phyloP scores from a whole-genome alignment of 2,329 filamentous ascomycete genomes.

The Plectosphaerella plurivora region DNA sequence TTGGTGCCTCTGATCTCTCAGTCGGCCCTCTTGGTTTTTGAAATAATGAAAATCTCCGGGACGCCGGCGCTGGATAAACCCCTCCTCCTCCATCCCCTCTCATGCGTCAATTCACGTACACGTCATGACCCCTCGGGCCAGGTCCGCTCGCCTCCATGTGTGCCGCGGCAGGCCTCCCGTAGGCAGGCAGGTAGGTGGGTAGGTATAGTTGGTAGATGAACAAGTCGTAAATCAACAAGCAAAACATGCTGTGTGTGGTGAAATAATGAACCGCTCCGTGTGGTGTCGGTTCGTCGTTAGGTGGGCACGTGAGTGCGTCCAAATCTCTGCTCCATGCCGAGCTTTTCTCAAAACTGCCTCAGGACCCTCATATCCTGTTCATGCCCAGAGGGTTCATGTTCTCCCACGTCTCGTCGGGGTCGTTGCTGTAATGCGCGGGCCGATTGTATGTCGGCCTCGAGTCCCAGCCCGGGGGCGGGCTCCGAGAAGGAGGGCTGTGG shows the following conservation, averaged over 20 bases:
- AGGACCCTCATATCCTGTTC: conserved; percentile 43
- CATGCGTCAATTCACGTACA: background rate
- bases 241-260: background rate
- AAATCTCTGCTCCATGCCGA: background rate
- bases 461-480: conserved; percentile 31
- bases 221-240: background rate
- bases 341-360: background rate
- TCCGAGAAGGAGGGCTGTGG: conserved; percentile 29
- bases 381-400: conserved; percentile 51
- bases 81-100: background rate
- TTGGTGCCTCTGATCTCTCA: no score
- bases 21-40: no score
- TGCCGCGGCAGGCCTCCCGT: background rate
- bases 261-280: no score
- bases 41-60: conserved; percentile 5
- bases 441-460: conserved; percentile 33
- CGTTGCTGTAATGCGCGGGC: conserved; percentile 16
- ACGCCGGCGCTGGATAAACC: conserved; percentile 11
- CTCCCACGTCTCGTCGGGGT: conserved; percentile 20
- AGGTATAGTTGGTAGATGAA: background rate
- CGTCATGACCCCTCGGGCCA: conserved; percentile 4
- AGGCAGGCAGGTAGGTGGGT: no score
- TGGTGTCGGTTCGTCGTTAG: background rate
- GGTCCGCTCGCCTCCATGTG: no score
- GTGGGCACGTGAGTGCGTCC: conserved; percentile 2